Evolutionary conservation across 2,329 filamentous ascomycete species (phyloP), one percentile per base, ranked within the genome.

Genomic region (Pseudogymnoascus sp.): DNA sequence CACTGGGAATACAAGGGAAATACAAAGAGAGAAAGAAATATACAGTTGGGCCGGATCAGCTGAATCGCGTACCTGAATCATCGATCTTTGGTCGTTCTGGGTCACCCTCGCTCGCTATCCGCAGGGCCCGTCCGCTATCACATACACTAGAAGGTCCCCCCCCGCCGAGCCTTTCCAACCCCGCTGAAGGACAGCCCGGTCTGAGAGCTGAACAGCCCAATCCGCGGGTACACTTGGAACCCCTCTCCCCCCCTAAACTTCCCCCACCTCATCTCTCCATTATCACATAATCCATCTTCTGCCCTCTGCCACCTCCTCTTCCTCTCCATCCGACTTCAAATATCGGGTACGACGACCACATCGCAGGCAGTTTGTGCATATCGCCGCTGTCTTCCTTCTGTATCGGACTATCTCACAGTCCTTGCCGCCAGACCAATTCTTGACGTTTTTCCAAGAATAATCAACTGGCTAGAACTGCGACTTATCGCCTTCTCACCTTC

Each of bases 181-280:
- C 37, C 37, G 37, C 37, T 18, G 37, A 40, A 37, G 37, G n/a
- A 40, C 37, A 40, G 37, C 37, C 37, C 37, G 37, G 37, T 40
- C 37, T 40, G 37, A 40, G 37, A 40, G 37, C 37, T 40, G 37
- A 40, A 16, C 37, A 33, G 7, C 37, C 37, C 37, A 40, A 40
- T 40, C 37, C 37, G 37, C 37, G n/a, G 37, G 37, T 40, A 40
- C 37, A 40, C 3, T 40, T 72, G 68, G 73, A 72, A 69, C 71
- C 71, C 63, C 68, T 72, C 70, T 70, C 68, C 68, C 69, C 67
- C 68, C 64, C 64, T 62, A 60, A 71, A 67, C 70, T 65, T 67
- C 68, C 67, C 67, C 68, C 66, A 69, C 69, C 63, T 69, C 38
- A 42, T 42, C 38, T 14, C 35, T 42, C 38, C 38, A 42, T 42